Conservation (phyloP, 306 rosid species). For the Heteromeles arbutifolia region DNA sequence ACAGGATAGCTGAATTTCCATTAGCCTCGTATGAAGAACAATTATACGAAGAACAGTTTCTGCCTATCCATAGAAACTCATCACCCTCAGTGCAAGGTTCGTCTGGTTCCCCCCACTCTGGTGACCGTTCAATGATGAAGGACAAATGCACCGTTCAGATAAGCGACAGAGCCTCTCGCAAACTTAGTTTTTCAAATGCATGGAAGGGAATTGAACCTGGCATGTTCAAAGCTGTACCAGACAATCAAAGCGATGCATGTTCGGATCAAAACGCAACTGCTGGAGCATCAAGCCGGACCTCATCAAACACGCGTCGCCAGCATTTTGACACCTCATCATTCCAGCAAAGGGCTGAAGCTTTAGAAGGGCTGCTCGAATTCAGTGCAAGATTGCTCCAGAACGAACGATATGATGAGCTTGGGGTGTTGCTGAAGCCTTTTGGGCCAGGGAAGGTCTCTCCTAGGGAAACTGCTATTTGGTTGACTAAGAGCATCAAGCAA, state of each 20-base stretch:
- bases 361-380: constrained; percentile 95
- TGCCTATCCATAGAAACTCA: constrained; percentile 41
- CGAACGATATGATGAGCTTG: constrained; percentile 87
- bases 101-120: constrained; percentile 40
- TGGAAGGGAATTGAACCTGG: constrained; percentile 69
- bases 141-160: constrained; percentile 85
- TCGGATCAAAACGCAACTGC: constrained; percentile 93
- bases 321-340: constrained; percentile 74
- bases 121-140: constrained; percentile 62
- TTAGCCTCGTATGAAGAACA: constrained; percentile 65
- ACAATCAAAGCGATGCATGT: constrained; percentile 47
- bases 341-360: constrained; percentile 95
- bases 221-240: constrained; percentile 42
- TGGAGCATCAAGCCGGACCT: constrained; percentile 83
- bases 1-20: constrained; percentile 93
- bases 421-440: constrained; percentile 91
- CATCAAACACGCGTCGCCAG: constrained; percentile 54
- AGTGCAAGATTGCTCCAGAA: constrained; percentile 91
- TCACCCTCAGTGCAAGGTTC: constrained; percentile 46
- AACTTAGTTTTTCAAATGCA: constrained; percentile 34
- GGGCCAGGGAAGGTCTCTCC: constrained; percentile 96
- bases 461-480: constrained; percentile 98
- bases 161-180: constrained; percentile 40
- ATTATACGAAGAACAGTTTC: constrained; percentile 45
- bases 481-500: constrained; percentile 89